Evolutionary conservation across 805 yeast genomes (phyloP), one percentile per base, ranked within the genome.

Genomic region (Wickerhamomyces hampshirensis): DNA sequence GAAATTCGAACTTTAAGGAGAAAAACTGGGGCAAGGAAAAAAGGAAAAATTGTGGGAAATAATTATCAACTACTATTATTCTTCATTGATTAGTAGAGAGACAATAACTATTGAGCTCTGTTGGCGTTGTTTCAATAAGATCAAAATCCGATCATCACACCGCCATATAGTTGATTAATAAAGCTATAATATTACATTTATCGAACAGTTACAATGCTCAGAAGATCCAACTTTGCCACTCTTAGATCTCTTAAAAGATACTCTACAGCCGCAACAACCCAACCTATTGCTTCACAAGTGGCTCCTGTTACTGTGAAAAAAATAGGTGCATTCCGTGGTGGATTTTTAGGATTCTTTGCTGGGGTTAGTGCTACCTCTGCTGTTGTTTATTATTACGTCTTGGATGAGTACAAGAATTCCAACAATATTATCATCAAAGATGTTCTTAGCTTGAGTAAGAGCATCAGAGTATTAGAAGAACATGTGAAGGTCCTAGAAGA

Each of bases 311-410:
- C 50, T 18, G 42, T 39, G 13, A 51, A 44, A 23, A 55, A 50
- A 37, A 56, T 63, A 27, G 70, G 71, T 9, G 70, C 68, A 12
- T 55, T 67, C 47, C 64, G 68, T 36, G 71, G 72, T 13, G 71
- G 68, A 5, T 66, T 86, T 44, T 64, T 84, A 37, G 96, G 96
- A 2, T 87, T 86, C 60, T 69, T 86, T 37, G 65, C 79, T 21
- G 95, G 96, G 30, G 83, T 81, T 26, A 67, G 86, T 16, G 57
- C 72, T 43, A 82, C 95, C 13, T 89, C 94, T 3, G 73, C 72
- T 37, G 84, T 76, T 6, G 78, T 89, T 12, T 86, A 86, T 66
- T 81, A 76, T 58, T 86, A 84, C 60, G 67, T 84, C 47, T 60
- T 84, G 40, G 93, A 85, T 53, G 84, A 83, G 59, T 84, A 84